Conservation (phyloP, 2,329 filamentous ascomycete species). For the Chrysosporium keratinophilum region DNA sequence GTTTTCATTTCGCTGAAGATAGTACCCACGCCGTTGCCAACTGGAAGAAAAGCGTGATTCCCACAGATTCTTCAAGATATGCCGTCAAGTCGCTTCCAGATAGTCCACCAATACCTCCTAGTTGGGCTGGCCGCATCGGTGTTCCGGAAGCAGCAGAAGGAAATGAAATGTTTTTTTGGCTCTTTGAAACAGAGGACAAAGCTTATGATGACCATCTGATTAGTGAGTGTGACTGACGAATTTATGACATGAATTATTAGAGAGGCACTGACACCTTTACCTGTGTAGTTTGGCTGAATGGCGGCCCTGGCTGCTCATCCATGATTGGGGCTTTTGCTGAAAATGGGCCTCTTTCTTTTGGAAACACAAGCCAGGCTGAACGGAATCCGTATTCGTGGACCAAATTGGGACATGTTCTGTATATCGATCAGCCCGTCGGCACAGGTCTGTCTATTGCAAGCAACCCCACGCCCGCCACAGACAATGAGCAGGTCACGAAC, state of each 20-base stretch:
- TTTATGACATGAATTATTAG: background rate
- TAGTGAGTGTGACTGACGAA: slow-evolving; percentile 19
- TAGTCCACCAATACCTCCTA: slow-evolving; percentile 22
- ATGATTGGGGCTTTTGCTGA: slow-evolving; percentile 21
- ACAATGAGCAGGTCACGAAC: slow-evolving; percentile 23
- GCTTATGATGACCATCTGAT: slow-evolving; percentile 27
- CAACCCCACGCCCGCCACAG: slow-evolving; percentile 21
- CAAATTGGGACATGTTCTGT: slow-evolving; percentile 26
- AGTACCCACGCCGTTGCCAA: background rate
- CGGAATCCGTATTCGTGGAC: slow-evolving; percentile 17
- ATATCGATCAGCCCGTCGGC: slow-evolving; percentile 31
- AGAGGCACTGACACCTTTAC: background rate
- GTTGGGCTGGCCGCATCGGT: slow-evolving; percentile 29
- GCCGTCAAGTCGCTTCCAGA: slow-evolving; percentile 24
- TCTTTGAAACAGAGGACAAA: slow-evolving; percentile 26
- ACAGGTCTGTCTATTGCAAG: slow-evolving; percentile 29
- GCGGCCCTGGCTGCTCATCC: slow-evolving; percentile 17
- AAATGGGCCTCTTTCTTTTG: slow-evolving; percentile 28
- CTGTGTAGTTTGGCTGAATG: slow-evolving; percentile 17
- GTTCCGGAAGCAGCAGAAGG: slow-evolving; percentile 23
- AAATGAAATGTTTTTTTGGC: slow-evolving; percentile 31
- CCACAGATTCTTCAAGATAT: background rate
- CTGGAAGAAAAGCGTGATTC: background rate
- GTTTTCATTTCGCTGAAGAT: background rate
- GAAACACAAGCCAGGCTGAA: slow-evolving; percentile 16